Evolutionary conservation across 2,329 filamentous ascomycete genomes (phyloP), one percentile per base, ranked within the genome.

Genomic region (Aspergillus ochraceoroseus): DNA sequence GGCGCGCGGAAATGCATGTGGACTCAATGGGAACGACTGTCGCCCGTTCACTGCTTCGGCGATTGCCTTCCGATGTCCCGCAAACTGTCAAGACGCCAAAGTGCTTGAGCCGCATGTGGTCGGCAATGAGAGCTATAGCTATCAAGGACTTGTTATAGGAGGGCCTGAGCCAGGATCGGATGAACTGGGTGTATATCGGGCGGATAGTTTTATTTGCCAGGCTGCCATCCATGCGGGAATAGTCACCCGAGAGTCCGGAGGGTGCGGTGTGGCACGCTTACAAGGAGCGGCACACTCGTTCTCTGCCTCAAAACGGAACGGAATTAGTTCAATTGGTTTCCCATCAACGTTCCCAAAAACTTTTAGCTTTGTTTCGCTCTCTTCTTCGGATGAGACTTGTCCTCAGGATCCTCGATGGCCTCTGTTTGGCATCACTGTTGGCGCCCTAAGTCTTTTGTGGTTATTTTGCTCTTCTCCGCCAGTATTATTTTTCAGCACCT

Each of bases 331-430:
- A 48, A 72, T 86, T 38, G 75, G 66, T 3, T 98, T 98, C 59
- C 78, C 88, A 47, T 90, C 87, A 0, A 87, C 87, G 50, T 98
- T 98, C 55, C 92, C 92, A 1, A 82, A 86, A 19, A 83, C 88
- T 0, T 95, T 87, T 61, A 79, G 78, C 12, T 96, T 98, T 53
- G 66, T 85, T 3, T 74, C 74, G 20, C 73, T 87, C 5, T 57
- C 63, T 5, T 58, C 65, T 1, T 60, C 65, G 9, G 65, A 70
- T 41, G 66, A 75, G 9, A 84, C 87, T 54, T 75, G 79, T 34
- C 82, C 87, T 11, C 73, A 74, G 39, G 92, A 96, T 61, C 76
- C 85, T 42, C 76, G 89, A 30, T 98, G 92, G 92, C 75, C 83
- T 1, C 69, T 95, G 2, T 75, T 98, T 7, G 85, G 78, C 11